phyloP scores from a whole-genome alignment of 768 basidiomycete genomes.

The Tulasnella sp. region DNA sequence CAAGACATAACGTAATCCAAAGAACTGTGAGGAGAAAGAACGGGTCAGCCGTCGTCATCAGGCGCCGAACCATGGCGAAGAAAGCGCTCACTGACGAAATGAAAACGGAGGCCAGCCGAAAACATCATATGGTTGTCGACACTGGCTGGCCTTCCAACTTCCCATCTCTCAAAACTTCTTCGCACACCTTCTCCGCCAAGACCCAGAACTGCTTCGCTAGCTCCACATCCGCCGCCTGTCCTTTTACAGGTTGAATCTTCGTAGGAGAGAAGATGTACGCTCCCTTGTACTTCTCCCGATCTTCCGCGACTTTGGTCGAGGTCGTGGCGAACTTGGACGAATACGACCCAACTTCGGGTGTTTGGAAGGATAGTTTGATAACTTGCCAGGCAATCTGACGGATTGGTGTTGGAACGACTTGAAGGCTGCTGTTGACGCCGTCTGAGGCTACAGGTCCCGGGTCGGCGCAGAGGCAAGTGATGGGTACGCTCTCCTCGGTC shows the following conservation, averaged over 20 bases:
- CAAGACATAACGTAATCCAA: no score
- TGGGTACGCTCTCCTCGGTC: not conserved
- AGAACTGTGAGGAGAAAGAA: no score
- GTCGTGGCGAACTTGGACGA: conserved; percentile 7
- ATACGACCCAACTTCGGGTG: not conserved
- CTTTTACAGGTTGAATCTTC: not conserved
- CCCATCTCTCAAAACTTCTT: not conserved
- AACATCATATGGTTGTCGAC: not conserved
- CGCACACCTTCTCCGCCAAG: conserved; percentile 11
- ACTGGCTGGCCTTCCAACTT: not conserved
- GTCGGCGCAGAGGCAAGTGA: not conserved
- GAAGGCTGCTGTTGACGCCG: not conserved
- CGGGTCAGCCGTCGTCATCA: no score
- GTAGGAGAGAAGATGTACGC: not conserved
- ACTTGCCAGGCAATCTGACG: not conserved
- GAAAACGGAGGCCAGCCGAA: no score
- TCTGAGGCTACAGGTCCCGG: not conserved
- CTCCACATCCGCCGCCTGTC: conserved; percentile 4
- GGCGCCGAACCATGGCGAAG: no score
- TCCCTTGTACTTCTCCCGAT: conserved; percentile 12
- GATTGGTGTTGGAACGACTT: not conserved
- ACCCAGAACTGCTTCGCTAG: conserved; percentile 9
- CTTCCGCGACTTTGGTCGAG: not conserved
- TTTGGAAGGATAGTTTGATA: not conserved
- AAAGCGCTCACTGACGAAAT: no score